Conservation (phyloP, 495 filamentous ascomycete species). For the Aspergillus diversus region DNA sequence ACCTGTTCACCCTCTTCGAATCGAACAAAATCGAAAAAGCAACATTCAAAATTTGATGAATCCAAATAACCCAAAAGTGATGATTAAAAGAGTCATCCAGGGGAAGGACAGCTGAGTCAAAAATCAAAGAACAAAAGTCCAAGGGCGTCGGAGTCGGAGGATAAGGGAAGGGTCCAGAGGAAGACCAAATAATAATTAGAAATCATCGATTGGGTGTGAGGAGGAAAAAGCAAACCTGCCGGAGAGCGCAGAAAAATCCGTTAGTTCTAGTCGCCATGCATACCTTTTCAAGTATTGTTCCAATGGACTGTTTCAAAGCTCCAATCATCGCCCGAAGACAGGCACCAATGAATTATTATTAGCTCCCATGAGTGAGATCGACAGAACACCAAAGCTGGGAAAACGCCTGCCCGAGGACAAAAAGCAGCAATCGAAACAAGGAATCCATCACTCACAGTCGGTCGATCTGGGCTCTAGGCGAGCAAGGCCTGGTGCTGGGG, state of each 20-base stretch:
- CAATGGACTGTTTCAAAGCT: neutral
- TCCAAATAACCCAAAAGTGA: too few species aligned
- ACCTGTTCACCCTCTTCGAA: too few species aligned
- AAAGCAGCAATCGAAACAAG: neutral
- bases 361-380: constrained; percentile 6
- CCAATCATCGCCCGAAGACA: neutral
- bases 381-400: neutral
- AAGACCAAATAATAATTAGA: neutral
- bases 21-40: too few species aligned
- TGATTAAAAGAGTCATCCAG: too few species aligned
- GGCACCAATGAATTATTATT: constrained; percentile 4
- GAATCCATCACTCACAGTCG: neutral
- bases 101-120: too few species aligned
- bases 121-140: too few species aligned
- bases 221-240: constrained; percentile 7
- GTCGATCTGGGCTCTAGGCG: neutral
- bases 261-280: constrained; percentile 5
- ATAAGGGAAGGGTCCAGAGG: neutral
- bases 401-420: neutral
- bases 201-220: neutral
- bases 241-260: neutral
- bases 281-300: neutral
- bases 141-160: neutral
- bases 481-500: neutral
- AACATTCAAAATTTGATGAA: too few species aligned